Evolutionary conservation across 208 protist genomes (phyloP).

Genomic region (Angomonas desouzai): DNA sequence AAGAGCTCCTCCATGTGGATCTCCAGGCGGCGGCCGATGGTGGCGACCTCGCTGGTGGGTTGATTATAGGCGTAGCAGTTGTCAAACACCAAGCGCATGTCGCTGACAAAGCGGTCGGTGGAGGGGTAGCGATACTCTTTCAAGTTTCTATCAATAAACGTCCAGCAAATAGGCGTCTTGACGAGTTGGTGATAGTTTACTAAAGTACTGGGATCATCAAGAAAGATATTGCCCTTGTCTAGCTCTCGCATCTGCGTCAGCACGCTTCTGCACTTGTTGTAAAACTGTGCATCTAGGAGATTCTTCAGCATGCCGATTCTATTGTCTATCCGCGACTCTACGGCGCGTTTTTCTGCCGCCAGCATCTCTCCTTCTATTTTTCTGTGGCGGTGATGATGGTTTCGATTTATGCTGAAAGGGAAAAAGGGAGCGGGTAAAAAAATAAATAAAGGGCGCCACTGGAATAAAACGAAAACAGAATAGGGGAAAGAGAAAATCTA

Average conservation of each 20-base stretch:
- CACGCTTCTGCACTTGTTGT: conserved; percentile 44
- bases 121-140: conserved; percentile 53
- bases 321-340: conserved; percentile 46
- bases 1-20: conserved; percentile 81
- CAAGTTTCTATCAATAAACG: conserved; percentile 54
- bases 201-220: conserved; percentile 39
- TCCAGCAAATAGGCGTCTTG: conserved; percentile 59
- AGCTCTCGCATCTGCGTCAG: conserved; percentile 26
- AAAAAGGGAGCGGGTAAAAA: neutral
- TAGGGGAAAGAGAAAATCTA: too few species aligned
- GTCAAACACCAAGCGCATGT: conserved; percentile 78
- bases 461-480: too few species aligned
- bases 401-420: neutral
- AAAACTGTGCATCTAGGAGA: conserved; percentile 63
- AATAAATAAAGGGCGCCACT: too few species aligned
- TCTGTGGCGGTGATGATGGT: neutral
- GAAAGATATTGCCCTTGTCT: conserved; percentile 44
- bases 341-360: conserved; percentile 6
- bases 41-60: conserved; percentile 31
- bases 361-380: neutral
- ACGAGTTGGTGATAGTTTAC: conserved; percentile 50
- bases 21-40: conserved; percentile 51
- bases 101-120: conserved; percentile 57
- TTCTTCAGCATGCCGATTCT: conserved; percentile 43
- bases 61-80: conserved; percentile 84